Evolutionary conservation across 78 protist genomes (phyloP), one percentile per base, ranked within the genome.

Genomic region (Chrysochromulina tobinii): DNA sequence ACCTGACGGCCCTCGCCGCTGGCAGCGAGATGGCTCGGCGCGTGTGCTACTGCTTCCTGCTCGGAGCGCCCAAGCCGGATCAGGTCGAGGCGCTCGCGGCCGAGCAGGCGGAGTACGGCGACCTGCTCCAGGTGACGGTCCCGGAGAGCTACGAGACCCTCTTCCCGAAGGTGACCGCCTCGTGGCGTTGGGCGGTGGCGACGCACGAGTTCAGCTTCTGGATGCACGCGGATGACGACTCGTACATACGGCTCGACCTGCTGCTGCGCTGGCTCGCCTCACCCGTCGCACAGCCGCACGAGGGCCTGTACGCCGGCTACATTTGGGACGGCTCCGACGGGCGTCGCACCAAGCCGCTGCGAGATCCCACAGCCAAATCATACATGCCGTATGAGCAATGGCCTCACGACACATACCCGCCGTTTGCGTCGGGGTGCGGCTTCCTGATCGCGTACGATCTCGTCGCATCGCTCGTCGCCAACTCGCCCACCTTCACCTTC

Each of bases 391-490:
- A 8, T 5, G 87, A 79, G 50, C 87, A 79, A 48, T 79, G 87
- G 87, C 64, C 87, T 38, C 21, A 21, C 87, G 87, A 79, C 61
- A 12, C 64, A 14, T 79, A 54, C 87, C 87, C 87, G 58, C 59
- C 87, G 11, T 79, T 79, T 8, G 64, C 87, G 17, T 79, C 87
- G 17, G 87, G 87, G 18, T 79, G 87, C 87, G 18, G 87, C 87
- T 54, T 54, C 50, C 7, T 54, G 23, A 25, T 79, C 87, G 14
- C 87, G 21, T 4, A 15, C 38, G 87, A 79, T 15, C 61, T 79
- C 38, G 87, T 79, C 18, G 18, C 0, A 17, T 23, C 48, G 87
- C 48, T 54, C 20, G 58, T 20, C 48, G 87, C 14, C 23, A 17
- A 7, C 64, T 51, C 87, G 87, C n/a, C 64, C 59, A 0, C 61